Conservation (phyloP, 148 eudicot genomes). For the Dianthus caryophyllus region DNA sequence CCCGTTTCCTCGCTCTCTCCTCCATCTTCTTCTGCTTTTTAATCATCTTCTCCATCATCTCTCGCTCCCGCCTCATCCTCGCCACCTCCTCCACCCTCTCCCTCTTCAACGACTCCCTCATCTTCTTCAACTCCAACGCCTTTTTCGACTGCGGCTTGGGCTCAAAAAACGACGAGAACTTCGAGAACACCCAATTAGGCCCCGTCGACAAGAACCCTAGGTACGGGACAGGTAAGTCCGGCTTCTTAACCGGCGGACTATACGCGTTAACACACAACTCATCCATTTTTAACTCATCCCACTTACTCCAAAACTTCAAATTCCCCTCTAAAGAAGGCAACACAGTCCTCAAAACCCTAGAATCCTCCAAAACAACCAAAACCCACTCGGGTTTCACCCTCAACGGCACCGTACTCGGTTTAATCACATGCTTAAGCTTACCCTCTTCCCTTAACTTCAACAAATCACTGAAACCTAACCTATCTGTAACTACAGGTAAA, state of each 20-base stretch:
- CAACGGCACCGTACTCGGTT: constrained; percentile 43
- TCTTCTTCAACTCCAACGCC: constrained; percentile 64
- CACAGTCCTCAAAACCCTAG: constrained; percentile 76
- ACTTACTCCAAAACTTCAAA: constrained; percentile 61
- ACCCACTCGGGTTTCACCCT: constrained; percentile 52
- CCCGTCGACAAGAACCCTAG: constrained; percentile 54
- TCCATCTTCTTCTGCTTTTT: constrained; percentile 56
- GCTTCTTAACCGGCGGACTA: constrained; percentile 71
- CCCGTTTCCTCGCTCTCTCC: constrained; percentile 46
- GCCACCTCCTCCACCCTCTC: constrained; percentile 41
- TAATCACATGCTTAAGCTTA: constrained; percentile 69
- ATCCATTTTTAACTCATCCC: constrained; percentile 70
- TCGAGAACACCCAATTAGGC: constrained; percentile 39
- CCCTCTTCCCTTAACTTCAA: constrained; percentile 60
- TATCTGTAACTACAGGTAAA: constrained; percentile 55
- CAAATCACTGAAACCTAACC: constrained; percentile 59
- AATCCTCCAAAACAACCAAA: constrained; percentile 74
- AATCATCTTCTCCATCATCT: constrained; percentile 53
- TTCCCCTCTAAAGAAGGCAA: constrained; percentile 65
- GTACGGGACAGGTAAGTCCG: constrained; percentile 64
- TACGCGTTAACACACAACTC: constrained; percentile 70
- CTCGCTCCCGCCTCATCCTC: constrained; percentile 50
- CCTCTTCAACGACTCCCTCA: constrained; percentile 64
- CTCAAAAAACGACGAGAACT: constrained; percentile 33
- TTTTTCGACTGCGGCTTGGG: constrained; percentile 59